Evolutionary conservation across 2,329 filamentous ascomycete genomes (phyloP).

Genomic region (Zalaria obscura): DNA sequence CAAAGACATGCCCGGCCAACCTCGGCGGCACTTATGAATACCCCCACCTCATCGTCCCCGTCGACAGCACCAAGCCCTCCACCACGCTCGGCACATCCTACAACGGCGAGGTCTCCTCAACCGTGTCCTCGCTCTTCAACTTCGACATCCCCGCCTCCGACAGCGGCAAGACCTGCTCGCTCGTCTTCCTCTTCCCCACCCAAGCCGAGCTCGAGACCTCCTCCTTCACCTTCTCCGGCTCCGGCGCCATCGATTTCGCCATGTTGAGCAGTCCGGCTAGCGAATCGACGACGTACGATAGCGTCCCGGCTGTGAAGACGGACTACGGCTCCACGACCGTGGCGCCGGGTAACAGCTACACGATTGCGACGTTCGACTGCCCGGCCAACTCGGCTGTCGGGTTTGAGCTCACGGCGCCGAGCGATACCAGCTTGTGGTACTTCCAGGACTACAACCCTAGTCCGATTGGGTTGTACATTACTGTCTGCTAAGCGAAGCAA

Average conservation of each 20-base stretch:
- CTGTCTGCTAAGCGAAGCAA: conserved; percentile 5
- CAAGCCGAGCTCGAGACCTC: conserved; percentile 45
- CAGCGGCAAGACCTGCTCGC: conserved; percentile 43
- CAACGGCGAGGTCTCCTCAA: conserved; percentile 41
- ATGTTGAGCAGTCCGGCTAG: conserved; percentile 23
- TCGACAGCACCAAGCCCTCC: conserved; percentile 40
- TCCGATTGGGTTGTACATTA: conserved; percentile 23
- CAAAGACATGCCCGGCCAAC: conserved; percentile 6
- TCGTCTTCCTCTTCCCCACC: conserved; percentile 51
- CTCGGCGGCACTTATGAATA: conserved; percentile 17
- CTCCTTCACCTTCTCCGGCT: conserved; percentile 38
- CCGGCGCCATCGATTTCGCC: conserved; percentile 38
- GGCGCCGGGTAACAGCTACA: conserved; percentile 39
- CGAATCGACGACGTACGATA: conserved; percentile 38
- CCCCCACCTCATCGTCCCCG: conserved; percentile 49
- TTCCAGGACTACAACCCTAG: conserved; percentile 50
- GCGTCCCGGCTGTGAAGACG: conserved; percentile 30
- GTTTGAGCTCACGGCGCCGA: conserved; percentile 37
- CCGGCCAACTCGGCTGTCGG: conserved; percentile 37
- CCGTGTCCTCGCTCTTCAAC: conserved; percentile 49
- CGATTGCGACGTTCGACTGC: conserved; percentile 40
- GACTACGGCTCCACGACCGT: conserved; percentile 27
- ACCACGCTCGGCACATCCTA: conserved; percentile 38
- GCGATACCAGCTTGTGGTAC: conserved; percentile 40
- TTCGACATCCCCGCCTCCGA: conserved; percentile 47